Evolutionary conservation across 495 filamentous ascomycete species (phyloP), one percentile per base, ranked within the genome.

Genomic region (Podospora fimiseda): DNA sequence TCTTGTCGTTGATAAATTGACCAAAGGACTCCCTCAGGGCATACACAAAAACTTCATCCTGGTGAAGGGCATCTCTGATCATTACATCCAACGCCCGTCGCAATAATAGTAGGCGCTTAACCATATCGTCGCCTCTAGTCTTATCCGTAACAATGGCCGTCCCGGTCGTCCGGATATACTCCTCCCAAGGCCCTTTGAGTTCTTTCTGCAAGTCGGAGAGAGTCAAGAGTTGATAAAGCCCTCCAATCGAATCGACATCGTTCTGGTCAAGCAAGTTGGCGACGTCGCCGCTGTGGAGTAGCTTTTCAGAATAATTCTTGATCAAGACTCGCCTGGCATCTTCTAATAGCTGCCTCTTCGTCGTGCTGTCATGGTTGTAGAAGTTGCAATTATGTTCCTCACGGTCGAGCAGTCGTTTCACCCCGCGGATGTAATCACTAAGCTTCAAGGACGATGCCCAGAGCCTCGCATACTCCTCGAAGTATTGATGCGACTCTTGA

Each of bases 1-100:
- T 86, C 7, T 78, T 80, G 65, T 87, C 81, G 65, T 99, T 99
- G 75, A 99, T 94, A 62, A 97, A 96, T 1, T 72, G 71, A 36
- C 86, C 83, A 61, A 97, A 97, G 1, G 87, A 79, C 63, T 96
- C 88, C 11, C 93, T 78, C 27, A 97, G 71, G 24, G 74, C 82
- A 61, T 90, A 86, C 1, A 82, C 80, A 9, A 96, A 81, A 2
- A 78, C 76, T 43, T 88, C 82, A 55, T 96, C 78, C 46, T 77
- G 80, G 45, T 80, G 74, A 60, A 97, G 96, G 0, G 89, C 79
- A 42, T 82, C 74, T 43, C 78, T 73, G 67, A 84, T 86, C 22
- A 87, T 84, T 33, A 81, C 68, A 60, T 96, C 90, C 3, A 95
- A 77, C 23, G 85, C 78, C 52, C 80, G 79, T 67, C 95, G 93